Conservation (phyloP, 2,329 filamentous ascomycete species). For the Alternaria arbusti region DNA sequence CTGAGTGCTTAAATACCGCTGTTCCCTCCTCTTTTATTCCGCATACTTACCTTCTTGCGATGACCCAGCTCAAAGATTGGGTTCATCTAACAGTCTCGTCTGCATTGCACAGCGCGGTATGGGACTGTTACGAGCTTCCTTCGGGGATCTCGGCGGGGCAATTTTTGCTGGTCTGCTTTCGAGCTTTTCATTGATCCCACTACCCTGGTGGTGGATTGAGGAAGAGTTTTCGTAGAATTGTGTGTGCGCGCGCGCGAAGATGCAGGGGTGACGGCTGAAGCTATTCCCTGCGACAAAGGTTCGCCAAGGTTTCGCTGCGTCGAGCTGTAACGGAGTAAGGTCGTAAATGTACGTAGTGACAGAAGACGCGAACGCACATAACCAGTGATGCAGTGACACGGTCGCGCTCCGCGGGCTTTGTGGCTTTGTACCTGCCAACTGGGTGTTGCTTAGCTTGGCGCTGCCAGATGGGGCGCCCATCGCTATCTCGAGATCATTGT, state of each 20-base stretch:
- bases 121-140: slow-evolving; percentile 43
- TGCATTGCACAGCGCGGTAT: slow-evolving; percentile 50
- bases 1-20: not conserved
- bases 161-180: slow-evolving; percentile 37
- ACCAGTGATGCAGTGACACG: not conserved
- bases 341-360: not conserved
- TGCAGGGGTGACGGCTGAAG: not conserved
- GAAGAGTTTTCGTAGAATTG: slow-evolving; percentile 37
- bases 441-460: not conserved
- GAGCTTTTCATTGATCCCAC: slow-evolving; percentile 48
- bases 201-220: slow-evolving; percentile 44
- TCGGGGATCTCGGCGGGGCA: slow-evolving; percentile 44
- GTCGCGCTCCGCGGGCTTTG: not conserved
- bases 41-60: slow-evolving; percentile 46
- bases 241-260: not conserved
- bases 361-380: not conserved
- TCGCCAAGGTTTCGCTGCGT: not conserved
- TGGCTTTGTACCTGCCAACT: not conserved
- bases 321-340: not conserved
- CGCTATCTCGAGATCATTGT: not conserved
- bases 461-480: not conserved
- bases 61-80: slow-evolving; percentile 40
- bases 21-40: not conserved
- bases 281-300: rapidly evolving
- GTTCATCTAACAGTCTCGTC: slow-evolving; percentile 38